Percentiles rank a stretch among this genome's conserved stretches.
Evolutionary conservation across 192 early-diverging fungal genomes (phyloP).

Genomic region (Neocallimastix lanati): DNA sequence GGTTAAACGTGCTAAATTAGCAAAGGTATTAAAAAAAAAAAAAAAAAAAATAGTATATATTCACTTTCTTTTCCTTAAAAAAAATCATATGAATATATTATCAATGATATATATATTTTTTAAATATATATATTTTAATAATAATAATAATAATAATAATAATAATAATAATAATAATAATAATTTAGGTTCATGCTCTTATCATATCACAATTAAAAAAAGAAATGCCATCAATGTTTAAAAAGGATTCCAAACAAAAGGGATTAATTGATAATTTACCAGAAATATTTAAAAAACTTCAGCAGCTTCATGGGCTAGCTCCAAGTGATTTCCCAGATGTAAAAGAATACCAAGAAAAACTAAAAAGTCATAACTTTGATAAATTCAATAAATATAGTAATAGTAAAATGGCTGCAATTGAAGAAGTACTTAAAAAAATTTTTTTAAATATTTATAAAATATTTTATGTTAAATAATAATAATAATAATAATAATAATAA

Average conservation of each 20-base stretch:
- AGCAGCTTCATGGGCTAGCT: conserved; percentile 46
- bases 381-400: conserved; percentile 60
- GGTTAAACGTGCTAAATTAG: conserved; percentile 61
- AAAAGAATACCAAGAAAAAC: conserved; percentile 44
- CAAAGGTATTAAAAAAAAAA: conserved; percentile 15
- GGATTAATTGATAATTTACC: conserved; percentile 52
- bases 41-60: too few relatives aligned
- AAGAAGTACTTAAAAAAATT: too few relatives aligned
- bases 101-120: too few relatives aligned
- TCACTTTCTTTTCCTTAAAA: too few relatives aligned
- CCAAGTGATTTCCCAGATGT: conserved; percentile 72
- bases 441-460: too few relatives aligned
- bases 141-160: too few relatives aligned
- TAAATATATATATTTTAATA: too few relatives aligned
- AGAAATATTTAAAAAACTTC: conserved; percentile 55
- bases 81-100: too few relatives aligned
- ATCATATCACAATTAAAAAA: conserved; percentile 66
- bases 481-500: too few relatives aligned
- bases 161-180: too few relatives aligned
- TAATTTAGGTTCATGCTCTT: conserved; percentile 66
- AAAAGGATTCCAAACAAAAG: conserved; percentile 54
- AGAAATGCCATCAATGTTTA: conserved; percentile 69
- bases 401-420: conserved; percentile 39
- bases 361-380: conserved; percentile 58
- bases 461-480: too few relatives aligned